phyloP scores from a whole-genome alignment of 345 rosid species.

The Psidium friedrichsthalianum region DNA sequence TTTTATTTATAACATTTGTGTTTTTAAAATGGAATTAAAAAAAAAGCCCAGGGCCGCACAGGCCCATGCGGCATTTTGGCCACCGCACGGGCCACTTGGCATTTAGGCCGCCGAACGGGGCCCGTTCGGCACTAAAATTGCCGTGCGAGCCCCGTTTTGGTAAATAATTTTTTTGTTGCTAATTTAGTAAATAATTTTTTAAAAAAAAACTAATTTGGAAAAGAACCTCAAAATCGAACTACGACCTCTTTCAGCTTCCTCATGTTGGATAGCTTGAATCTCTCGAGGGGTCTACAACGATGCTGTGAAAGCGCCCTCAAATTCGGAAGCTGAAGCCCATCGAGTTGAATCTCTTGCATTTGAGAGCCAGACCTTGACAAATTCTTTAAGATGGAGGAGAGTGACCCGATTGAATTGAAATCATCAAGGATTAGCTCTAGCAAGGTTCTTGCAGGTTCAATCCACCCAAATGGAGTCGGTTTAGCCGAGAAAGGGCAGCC shows the following conservation, averaged over 20 bases:
- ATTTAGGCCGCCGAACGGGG: too few species aligned
- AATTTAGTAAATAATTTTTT: too few species aligned
- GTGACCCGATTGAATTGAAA: accelerated
- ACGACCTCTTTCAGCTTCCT: neutral
- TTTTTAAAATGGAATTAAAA: too few species aligned
- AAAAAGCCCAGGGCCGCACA: too few species aligned
- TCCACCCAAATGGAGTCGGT: neutral
- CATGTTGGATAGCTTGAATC: neutral
- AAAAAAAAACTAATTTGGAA: too few species aligned
- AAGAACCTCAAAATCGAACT: accelerated
- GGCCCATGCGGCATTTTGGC: too few species aligned
- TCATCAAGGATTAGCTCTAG: accelerated
- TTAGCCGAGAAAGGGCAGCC: neutral
- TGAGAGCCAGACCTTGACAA: accelerated
- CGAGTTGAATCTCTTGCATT: accelerated
- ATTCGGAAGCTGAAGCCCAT: neutral
- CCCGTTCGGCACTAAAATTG: too few species aligned
- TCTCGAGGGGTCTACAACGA: neutral
- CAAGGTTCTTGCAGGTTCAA: neutral
- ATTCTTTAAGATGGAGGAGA: neutral
- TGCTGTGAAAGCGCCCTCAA: accelerated
- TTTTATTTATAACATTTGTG: too few species aligned
- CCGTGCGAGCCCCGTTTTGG: too few species aligned
- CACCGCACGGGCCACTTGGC: too few species aligned
- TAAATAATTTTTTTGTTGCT: too few species aligned